Percentiles rank a stretch among this genome's conserved stretches.
Conservation (phyloP, 345 rosid species). For the Cochlearia excelsa region DNA sequence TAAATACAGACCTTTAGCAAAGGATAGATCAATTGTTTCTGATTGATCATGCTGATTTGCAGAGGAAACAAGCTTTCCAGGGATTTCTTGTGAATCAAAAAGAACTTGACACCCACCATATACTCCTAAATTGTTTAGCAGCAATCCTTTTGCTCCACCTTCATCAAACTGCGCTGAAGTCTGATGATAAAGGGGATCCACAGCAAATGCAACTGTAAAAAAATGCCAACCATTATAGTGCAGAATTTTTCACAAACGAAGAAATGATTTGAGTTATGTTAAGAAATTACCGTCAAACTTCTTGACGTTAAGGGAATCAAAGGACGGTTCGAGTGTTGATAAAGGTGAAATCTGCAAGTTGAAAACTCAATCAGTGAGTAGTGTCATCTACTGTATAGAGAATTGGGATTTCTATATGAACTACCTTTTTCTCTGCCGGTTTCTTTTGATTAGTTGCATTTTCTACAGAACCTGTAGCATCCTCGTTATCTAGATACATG, state of each 20-base stretch:
- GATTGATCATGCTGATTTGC: conserved; percentile 46
- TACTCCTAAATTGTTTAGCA: conserved; percentile 88
- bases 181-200: conserved; percentile 96
- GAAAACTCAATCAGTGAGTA: conserved; percentile 28
- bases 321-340: conserved; percentile 77
- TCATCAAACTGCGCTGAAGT: conserved; percentile 97
- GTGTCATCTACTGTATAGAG: conserved; percentile 1
- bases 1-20: conserved; percentile 62
- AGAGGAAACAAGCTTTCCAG: conserved; percentile 61
- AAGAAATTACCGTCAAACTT: conserved; percentile 72
- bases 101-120: conserved; percentile 85
- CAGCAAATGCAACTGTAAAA: conserved; percentile 79
- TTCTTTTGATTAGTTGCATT: conserved; percentile 57
- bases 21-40: conserved; percentile 68
- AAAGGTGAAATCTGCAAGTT: conserved; percentile 78
- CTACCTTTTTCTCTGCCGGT: conserved; percentile 67
- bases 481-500: conserved; percentile 48
- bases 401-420: conserved; percentile 9
- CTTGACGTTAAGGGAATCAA: conserved; percentile 81
- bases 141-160: conserved; percentile 92
- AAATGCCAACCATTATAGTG: conserved; percentile 29
- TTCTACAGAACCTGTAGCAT: conserved; percentile 38
- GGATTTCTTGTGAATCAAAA: conserved; percentile 83
- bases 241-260: conserved; percentile 15
- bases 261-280: conserved; percentile 6